phyloP scores from a whole-genome alignment of 495 filamentous ascomycete genomes.

The Amniculicola lignicola region DNA sequence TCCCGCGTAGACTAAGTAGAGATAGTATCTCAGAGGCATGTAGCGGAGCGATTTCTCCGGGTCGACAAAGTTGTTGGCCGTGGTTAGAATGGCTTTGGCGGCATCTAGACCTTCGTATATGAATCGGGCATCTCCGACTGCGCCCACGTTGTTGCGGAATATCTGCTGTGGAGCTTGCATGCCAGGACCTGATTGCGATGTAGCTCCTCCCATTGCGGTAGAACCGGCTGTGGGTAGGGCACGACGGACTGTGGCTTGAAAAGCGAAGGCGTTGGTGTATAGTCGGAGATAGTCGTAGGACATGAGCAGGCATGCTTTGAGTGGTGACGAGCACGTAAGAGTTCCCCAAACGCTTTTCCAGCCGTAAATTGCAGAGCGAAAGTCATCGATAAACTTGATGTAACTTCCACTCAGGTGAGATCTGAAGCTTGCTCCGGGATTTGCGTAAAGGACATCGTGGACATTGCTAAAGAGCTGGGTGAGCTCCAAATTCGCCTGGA shows the following conservation, averaged over 20 bases:
- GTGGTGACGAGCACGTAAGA: slow-evolving; percentile 51
- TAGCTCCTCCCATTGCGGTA: slow-evolving; percentile 1
- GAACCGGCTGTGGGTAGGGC: slow-evolving; percentile 44
- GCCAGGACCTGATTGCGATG: neutral
- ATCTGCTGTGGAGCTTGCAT: slow-evolving; percentile 34
- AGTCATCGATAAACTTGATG: slow-evolving; percentile 66
- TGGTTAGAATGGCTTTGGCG: slow-evolving; percentile 40
- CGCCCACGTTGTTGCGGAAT: slow-evolving; percentile 42
- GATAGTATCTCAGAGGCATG: slow-evolving; percentile 41
- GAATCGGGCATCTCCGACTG: slow-evolving; percentile 41
- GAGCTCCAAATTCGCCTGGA: slow-evolving; percentile 61
- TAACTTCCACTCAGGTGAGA: slow-evolving; percentile 65
- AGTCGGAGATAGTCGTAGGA: slow-evolving; percentile 63
- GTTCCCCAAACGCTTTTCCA: slow-evolving; percentile 65
- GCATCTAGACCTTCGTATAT: slow-evolving; percentile 43
- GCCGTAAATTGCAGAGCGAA: slow-evolving; percentile 57
- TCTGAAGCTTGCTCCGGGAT: slow-evolving; percentile 60
- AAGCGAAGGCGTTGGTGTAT: slow-evolving; percentile 66
- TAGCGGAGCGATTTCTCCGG: slow-evolving; percentile 38
- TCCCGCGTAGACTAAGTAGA: slow-evolving; percentile 54
- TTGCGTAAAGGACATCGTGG: slow-evolving; percentile 63
- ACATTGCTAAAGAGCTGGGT: slow-evolving; percentile 67
- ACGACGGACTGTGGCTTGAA: slow-evolving; percentile 63
- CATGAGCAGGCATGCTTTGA: slow-evolving; percentile 57
- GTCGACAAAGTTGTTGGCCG: slow-evolving; percentile 42